Evolutionary conservation across 768 basidiomycete species (phyloP).

Genomic region (Phaeotremella skinneri): DNA sequence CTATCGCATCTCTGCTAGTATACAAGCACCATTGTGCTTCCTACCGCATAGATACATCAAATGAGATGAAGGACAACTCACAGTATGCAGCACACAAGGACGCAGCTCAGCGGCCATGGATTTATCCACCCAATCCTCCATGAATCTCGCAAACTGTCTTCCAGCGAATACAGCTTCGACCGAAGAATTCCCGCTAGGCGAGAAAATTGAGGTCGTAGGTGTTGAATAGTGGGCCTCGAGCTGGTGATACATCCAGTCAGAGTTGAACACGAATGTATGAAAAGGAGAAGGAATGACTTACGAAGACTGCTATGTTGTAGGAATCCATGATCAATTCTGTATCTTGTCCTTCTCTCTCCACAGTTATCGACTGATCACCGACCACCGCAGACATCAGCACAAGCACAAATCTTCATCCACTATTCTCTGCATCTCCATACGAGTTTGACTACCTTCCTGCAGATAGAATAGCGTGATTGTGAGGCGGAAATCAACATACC

Average conservation of each 20-base stretch:
- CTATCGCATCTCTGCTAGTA: no score
- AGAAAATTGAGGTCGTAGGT: background rate
- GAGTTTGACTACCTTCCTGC: no score
- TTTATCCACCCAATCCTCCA: conserved; percentile 14
- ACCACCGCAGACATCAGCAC: no score
- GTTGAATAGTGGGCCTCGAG: background rate
- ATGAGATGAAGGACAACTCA: conserved; percentile 7
- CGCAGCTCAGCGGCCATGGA: conserved; percentile 6
- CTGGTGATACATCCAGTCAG: background rate
- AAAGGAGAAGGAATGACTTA: background rate
- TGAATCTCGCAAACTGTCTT: conserved; percentile 6
- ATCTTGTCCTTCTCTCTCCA: background rate
- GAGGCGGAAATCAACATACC: conserved; percentile 5
- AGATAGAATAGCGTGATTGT: no score
- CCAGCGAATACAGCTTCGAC: background rate
- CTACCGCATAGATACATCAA: background rate
- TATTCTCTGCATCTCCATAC: no score
- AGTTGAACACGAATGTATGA: background rate
- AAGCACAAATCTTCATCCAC: no score
- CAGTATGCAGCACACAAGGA: conserved; percentile 14
- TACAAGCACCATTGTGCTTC: no score
- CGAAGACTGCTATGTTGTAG: conserved; percentile 8
- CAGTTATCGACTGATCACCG: no score
- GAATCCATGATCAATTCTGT: conserved; percentile 9
- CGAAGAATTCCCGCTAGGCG: background rate